Conservation (phyloP, 2,329 filamentous ascomycete genomes). For the Colletotrichum sp. region DNA sequence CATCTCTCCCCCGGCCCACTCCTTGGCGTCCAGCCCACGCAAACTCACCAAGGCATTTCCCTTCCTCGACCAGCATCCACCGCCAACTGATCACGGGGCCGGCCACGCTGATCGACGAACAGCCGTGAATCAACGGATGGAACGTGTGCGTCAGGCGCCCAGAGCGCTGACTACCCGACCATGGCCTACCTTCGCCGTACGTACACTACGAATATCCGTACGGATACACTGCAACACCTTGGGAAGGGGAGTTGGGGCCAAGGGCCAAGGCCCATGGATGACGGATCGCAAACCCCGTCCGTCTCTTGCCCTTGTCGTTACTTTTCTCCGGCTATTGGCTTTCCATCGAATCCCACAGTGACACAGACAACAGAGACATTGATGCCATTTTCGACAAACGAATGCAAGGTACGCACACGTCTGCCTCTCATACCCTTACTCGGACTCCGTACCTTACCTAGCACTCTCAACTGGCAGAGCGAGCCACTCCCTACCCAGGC, state of each 20-base stretch:
- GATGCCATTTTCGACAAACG: neutral
- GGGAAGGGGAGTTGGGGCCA: neutral
- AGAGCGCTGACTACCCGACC: neutral
- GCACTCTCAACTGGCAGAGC: neutral
- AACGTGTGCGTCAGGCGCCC: neutral
- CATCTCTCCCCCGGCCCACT: neutral
- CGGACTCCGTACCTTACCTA: neutral
- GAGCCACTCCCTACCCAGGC: neutral
- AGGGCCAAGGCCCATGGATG: neutral
- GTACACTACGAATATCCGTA: neutral
- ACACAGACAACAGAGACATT: constrained; percentile 2
- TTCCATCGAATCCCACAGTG: neutral
- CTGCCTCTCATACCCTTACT: neutral
- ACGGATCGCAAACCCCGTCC: neutral
- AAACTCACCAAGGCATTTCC: neutral
- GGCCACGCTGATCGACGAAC: neutral
- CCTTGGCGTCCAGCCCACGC: neutral
- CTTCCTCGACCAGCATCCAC: neutral
- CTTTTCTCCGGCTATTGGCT: neutral
- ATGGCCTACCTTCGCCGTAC: neutral
- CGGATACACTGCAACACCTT: neutral
- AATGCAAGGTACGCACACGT: neutral
- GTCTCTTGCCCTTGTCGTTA: neutral
- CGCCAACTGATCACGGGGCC: neutral
- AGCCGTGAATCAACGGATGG: neutral